A percentile compares a stretch with the other conserved stretches of the same genome.
Evolutionary conservation across 176 grass and related monocot species (phyloP).

Genomic region (Puya raimondii): DNA sequence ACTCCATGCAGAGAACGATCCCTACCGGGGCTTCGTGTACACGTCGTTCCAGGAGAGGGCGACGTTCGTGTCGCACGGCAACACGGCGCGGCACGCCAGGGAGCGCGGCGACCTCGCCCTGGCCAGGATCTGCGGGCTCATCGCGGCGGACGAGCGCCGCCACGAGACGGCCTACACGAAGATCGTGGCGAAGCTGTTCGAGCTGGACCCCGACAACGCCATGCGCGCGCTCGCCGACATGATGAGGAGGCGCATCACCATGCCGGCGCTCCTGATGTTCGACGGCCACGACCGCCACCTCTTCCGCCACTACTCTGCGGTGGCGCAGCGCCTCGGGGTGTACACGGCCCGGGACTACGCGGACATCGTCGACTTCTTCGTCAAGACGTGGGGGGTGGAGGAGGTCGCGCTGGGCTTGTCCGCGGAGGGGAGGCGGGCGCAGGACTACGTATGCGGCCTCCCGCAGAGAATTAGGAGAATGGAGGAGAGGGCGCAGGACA

Average conservation of each 20-base stretch:
- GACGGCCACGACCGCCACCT: slow-evolving; percentile 25
- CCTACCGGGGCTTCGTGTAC: slow-evolving; percentile 32
- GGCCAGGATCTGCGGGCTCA: slow-evolving; percentile 28
- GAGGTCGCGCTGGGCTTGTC: slow-evolving; percentile 1
- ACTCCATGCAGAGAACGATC: slow-evolving; percentile 8
- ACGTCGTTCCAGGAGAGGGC: slow-evolving; percentile 53
- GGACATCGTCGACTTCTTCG: slow-evolving; percentile 27
- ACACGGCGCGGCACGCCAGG: slow-evolving; percentile 3
- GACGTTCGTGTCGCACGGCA: slow-evolving; percentile 34
- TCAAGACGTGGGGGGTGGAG: slow-evolving; percentile 18
- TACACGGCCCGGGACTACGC: slow-evolving; percentile 37
- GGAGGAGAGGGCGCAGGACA: not conserved
- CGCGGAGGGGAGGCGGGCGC: slow-evolving; percentile 16
- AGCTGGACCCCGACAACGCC: slow-evolving; percentile 16
- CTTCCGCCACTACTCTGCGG: slow-evolving; percentile 24
- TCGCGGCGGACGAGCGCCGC: slow-evolving; percentile 34
- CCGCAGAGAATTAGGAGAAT: slow-evolving; percentile 21
- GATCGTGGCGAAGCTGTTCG: slow-evolving; percentile 32
- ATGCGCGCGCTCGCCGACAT: slow-evolving; percentile 27
- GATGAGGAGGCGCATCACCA: slow-evolving; percentile 30
- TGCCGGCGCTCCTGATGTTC: slow-evolving; percentile 35
- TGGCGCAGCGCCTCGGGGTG: slow-evolving; percentile 33
- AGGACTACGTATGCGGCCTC: slow-evolving; percentile 28
- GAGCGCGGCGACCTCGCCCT: slow-evolving; percentile 12
- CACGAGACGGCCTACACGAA: too few species aligned